Conservation (phyloP, 2,329 filamentous ascomycete genomes). For the Fusarium brevicatenulatum region DNA sequence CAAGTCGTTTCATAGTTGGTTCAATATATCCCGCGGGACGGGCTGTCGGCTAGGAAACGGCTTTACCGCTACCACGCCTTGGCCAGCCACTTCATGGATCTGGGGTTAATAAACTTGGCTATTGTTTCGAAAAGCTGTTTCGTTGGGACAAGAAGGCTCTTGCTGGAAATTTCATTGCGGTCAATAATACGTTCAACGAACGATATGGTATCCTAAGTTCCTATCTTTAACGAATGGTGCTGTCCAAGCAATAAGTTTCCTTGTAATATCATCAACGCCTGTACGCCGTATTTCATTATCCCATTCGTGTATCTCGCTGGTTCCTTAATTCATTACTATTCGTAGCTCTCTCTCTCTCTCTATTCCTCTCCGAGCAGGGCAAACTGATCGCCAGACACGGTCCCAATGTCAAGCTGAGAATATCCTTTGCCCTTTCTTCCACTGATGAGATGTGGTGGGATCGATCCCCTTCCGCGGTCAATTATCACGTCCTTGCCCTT, state of each 20-base stretch:
- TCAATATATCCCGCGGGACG: constrained; percentile 22
- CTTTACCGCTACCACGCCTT: constrained; percentile 17
- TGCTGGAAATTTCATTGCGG: not conserved
- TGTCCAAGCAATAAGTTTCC: not conserved
- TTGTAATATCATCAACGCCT: constrained; percentile 2
- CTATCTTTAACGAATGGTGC: constrained; percentile 22
- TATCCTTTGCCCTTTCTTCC: constrained; percentile 56
- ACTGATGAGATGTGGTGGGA: constrained; percentile 46
- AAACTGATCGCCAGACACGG: constrained; percentile 46
- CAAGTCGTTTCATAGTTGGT: not conserved
- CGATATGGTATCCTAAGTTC: constrained; percentile 18
- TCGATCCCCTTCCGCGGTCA: constrained; percentile 45
- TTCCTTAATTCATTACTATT: not conserved
- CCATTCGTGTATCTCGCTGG: not conserved
- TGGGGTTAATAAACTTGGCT: not conserved
- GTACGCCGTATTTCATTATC: constrained; percentile 8
- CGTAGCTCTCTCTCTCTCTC: not conserved
- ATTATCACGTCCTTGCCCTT: constrained; percentile 57
- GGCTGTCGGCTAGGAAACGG: constrained; percentile 37
- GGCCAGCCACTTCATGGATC: constrained; percentile 9
- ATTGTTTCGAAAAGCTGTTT: not conserved
- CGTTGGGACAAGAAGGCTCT: not conserved
- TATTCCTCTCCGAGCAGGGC: constrained; percentile 41
- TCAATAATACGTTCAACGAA: constrained; percentile 10
- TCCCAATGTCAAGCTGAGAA: constrained; percentile 48